Conservation (phyloP, 1,284 basidiomycete species). For the Hortiboletus rubellus region DNA sequence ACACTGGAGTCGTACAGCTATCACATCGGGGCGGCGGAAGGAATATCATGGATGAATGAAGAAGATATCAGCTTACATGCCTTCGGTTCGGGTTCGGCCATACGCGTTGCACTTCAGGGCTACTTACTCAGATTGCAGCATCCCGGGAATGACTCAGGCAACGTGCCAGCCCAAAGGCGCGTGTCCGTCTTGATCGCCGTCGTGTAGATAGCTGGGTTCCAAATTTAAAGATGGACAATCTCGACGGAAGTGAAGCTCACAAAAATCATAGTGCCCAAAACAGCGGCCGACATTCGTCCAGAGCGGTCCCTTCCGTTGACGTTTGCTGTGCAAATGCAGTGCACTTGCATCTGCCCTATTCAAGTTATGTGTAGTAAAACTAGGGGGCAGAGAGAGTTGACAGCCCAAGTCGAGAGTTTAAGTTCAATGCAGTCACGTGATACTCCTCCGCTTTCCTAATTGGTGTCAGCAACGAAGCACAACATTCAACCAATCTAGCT, state of each 20-base stretch:
- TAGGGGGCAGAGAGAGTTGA: neutral
- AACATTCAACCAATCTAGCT: neutral
- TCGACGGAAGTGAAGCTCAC: constrained; percentile 7
- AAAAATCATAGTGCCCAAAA: neutral
- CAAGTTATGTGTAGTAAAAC: too few relatives aligned
- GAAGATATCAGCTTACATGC: neutral
- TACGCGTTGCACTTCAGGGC: constrained; percentile 15
- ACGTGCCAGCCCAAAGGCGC: constrained; percentile 14
- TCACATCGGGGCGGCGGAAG: constrained; percentile 19
- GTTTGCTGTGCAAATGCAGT: neutral
- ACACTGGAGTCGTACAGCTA: constrained; percentile 5
- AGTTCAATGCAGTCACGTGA: constrained; percentile 16
- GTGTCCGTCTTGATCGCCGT: constrained; percentile 33
- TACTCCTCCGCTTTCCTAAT: neutral
- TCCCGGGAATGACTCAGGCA: constrained; percentile 6
- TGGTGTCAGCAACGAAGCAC: neutral
- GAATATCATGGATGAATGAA: constrained; percentile 8
- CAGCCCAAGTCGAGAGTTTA: too few relatives aligned
- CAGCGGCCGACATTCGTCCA: neutral
- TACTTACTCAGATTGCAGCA: constrained; percentile 1
- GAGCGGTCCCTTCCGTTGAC: neutral
- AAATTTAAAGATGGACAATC: constrained; percentile 4
- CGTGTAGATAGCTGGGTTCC: constrained; percentile 1
- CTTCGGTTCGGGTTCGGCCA: neutral
- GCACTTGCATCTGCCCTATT: neutral